These are phyloP conservation scores for Pichia kudriavzevii DNA, from an alignment of 1,139 yeast species.

Conservation along the genomic window DNA sequence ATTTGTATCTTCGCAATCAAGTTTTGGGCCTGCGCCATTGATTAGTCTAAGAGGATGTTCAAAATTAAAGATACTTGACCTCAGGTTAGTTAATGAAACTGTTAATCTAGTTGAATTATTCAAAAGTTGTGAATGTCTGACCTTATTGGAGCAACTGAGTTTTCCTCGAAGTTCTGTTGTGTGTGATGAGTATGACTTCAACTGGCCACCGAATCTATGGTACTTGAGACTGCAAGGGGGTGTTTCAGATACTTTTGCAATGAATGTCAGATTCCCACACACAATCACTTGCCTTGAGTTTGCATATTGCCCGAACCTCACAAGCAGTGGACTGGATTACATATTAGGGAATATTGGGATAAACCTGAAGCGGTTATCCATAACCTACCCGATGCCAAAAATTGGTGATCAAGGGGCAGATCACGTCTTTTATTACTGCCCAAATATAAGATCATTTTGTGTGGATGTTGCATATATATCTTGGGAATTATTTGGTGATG, in stretches of 20 bases:
- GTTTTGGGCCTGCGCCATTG: slow-evolving; percentile 87
- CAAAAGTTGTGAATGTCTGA: slow-evolving; percentile 57
- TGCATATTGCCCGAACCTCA: slow-evolving; percentile 80
- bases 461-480: slow-evolving; percentile 81
- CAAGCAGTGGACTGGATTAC: slow-evolving; percentile 45
- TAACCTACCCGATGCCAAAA: slow-evolving; percentile 86
- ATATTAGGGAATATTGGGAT: slow-evolving; percentile 59
- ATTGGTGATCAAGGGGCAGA: slow-evolving; percentile 66
- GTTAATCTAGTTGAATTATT: slow-evolving; percentile 76
- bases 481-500: slow-evolving; percentile 54
- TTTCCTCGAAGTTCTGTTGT: slow-evolving; percentile 86
- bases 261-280: slow-evolving; percentile 57
- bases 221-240: slow-evolving; percentile 83
- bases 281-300: slow-evolving; percentile 68
- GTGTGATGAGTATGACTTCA: slow-evolving; percentile 48
- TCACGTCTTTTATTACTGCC: slow-evolving; percentile 65
- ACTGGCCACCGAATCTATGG: slow-evolving; percentile 77
- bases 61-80: slow-evolving; percentile 57
- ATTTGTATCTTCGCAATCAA: slow-evolving; percentile 89
- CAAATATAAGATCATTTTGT: slow-evolving; percentile 54
- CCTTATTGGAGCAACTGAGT: slow-evolving; percentile 61
- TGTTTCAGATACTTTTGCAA: slow-evolving; percentile 70
- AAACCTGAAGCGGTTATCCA: slow-evolving; percentile 52
- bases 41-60: slow-evolving; percentile 68
- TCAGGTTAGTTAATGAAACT: slow-evolving; percentile 87